phyloP scores from a whole-genome alignment of 1,284 basidiomycete genomes.

The Albatrellus sp. region DNA sequence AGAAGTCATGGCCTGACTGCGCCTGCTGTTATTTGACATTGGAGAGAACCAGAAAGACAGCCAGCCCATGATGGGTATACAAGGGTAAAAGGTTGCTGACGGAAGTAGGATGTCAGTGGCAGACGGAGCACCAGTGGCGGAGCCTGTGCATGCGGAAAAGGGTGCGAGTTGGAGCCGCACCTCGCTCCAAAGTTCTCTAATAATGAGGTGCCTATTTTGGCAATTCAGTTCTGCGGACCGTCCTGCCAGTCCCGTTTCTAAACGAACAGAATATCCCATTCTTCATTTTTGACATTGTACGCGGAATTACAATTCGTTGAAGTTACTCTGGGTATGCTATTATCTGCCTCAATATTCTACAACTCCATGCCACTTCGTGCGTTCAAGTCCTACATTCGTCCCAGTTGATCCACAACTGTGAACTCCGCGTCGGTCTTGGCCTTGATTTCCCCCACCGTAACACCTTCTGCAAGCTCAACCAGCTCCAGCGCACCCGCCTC shows the following conservation, averaged over 20 bases:
- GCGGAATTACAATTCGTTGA: no score
- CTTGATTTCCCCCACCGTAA: conserved; percentile 74
- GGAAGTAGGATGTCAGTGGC: conserved; percentile 5
- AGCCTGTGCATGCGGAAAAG: not conserved
- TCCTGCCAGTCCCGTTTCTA: no score
- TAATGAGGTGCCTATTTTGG: no score
- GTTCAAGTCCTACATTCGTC: conserved; percentile 7
- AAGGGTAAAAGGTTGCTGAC: conserved; percentile 5
- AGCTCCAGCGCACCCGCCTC: conserved; percentile 62
- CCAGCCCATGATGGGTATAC: conserved; percentile 51
- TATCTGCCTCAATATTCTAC: no score
- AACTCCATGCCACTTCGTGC: not conserved
- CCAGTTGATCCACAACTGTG: conserved; percentile 30
- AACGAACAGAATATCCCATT: no score
- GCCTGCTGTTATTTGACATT: conserved; percentile 31
- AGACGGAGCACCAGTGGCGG: not conserved
- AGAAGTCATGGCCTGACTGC: conserved; percentile 50
- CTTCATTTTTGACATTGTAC: no score
- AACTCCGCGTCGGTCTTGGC: conserved; percentile 80
- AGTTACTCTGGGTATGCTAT: no score
- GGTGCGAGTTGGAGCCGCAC: no score
- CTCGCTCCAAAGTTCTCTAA: no score
- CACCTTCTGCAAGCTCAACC: conserved; percentile 75
- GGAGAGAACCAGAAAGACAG: conserved; percentile 47
- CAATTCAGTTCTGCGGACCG: no score